Base-by-base conservation (phyloP, 352 stramenopile species). In the Phytophthora pistaciae region DNA sequence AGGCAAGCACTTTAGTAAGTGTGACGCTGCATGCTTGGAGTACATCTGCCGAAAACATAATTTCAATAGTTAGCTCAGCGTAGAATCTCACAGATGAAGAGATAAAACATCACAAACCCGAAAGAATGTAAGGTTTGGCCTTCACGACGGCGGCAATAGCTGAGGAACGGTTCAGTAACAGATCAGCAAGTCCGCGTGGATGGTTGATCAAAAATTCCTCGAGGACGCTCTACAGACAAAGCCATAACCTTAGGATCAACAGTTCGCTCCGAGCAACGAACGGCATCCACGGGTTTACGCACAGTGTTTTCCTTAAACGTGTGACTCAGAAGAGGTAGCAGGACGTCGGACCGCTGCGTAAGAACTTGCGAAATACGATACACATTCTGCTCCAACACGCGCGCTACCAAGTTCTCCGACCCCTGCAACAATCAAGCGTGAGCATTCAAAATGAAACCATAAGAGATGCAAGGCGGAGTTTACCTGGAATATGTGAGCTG, bases 361-460 rank as follows among this genome's bases (percentile, higher is more conserved):
- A 95, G 77, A 46, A 85, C 79, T 44, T 92, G 75, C 0, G 87
- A 92, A 40, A 95, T 74, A 11, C 81, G 46, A 52, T 86, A 79
- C n/a, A 91, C 79, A 53, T 95, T 91, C 59, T 93, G 85, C 72
- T 95, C 85, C 16, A 95, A 66, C 13, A 95, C 80, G 3, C 85
- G 80, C 23, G 75, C 83, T 13, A 95, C 78, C 2, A 95, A 62
- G 23, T 80, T 67, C 52, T 87, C 75, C 1, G 82, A 89, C 10
- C 81, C 79, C 84, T 88, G 56, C 29, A 27, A 58, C 0, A 38
- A 40, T 33, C 6, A 38, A 8, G 14, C 48, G 10, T 55, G 21
- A 55, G 48, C 20, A 18, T 21, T 18, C 6, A 33, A 5, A 33
- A 16, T 21, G 54, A 10, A 29, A 5, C 27, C 27, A 29, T 3